Percentiles rank a stretch among this genome's conserved stretches.
These are phyloP conservation scores for Geranomyces variabilis DNA, from an alignment of 192 early-diverging fungal genomes.

Conservation along the genomic window DNA sequence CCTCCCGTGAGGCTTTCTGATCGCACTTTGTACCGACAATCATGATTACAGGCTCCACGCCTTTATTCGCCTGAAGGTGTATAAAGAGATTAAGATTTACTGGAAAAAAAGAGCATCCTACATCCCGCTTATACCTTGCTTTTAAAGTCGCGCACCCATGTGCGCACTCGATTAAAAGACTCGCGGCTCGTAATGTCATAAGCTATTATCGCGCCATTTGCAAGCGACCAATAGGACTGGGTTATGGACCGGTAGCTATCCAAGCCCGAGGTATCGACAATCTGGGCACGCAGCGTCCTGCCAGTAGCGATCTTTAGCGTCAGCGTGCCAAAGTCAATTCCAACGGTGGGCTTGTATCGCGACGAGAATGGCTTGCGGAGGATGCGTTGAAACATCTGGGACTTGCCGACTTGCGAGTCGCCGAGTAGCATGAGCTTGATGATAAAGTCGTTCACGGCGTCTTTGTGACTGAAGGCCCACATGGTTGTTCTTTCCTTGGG, in stretches of 20 bases:
- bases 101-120: no score
- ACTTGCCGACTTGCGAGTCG: slow-evolving; percentile 94
- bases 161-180: slow-evolving; percentile 90
- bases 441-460: slow-evolving; percentile 4
- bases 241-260: slow-evolving; percentile 52
- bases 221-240: slow-evolving; percentile 41
- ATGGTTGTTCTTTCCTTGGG: no score
- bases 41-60: slow-evolving; percentile 75
- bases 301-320: slow-evolving; percentile 82
- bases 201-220: slow-evolving; percentile 93
- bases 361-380: slow-evolving; percentile 92
- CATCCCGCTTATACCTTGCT: slow-evolving; percentile 56
- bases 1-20: slow-evolving; percentile 21
- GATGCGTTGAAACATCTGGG: slow-evolving; percentile 89
- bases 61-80: slow-evolving; percentile 73
- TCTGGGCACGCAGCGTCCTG: slow-evolving; percentile 90
- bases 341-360: slow-evolving; percentile 93
- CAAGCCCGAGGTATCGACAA: slow-evolving; percentile 82
- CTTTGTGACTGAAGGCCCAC: slow-evolving; percentile 6
- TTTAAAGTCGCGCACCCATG: slow-evolving; percentile 94
- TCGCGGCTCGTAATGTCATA: slow-evolving; percentile 94
- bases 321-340: slow-evolving; percentile 93
- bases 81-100: slow-evolving; percentile 51
- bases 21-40: slow-evolving; percentile 93
- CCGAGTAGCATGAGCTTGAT: slow-evolving; percentile 66